phyloP scores from a whole-genome alignment of 2,329 filamentous ascomycete species.

The Neofusicoccum cordaticola region DNA sequence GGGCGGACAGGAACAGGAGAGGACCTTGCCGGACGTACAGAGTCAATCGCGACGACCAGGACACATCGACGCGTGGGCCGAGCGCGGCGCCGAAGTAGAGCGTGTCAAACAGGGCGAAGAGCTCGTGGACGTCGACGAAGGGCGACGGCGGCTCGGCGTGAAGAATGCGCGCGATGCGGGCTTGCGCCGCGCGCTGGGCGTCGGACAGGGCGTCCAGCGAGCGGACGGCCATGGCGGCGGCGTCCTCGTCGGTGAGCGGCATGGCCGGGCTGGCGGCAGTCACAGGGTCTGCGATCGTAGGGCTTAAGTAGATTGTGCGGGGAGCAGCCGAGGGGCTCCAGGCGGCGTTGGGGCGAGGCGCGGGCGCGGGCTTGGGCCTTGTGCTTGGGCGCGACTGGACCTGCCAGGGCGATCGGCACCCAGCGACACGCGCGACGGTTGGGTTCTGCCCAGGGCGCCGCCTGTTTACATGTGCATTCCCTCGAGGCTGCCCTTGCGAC shows the following conservation, averaged over 20 bases:
- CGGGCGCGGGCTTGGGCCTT: background rate
- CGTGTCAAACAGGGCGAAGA: conserved; percentile 41
- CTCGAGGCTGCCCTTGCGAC: background rate
- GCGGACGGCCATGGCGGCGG: conserved; percentile 38
- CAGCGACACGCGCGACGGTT: background rate
- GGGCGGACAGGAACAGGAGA: conserved; percentile 1
- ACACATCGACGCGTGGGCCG: conserved; percentile 39
- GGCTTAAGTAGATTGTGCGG: conserved; percentile 13
- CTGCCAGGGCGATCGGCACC: background rate
- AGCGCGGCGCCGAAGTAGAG: conserved; percentile 45
- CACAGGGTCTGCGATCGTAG: background rate
- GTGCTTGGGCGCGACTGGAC: background rate
- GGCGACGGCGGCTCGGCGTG: conserved; percentile 31
- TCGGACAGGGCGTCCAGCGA: conserved; percentile 30
- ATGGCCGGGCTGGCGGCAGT: conserved; percentile 23
- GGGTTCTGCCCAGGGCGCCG: background rate
- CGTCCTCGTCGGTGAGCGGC: conserved; percentile 42
- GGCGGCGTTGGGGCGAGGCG: background rate
- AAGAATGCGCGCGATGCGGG: conserved; percentile 38
- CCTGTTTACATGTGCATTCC: background rate
- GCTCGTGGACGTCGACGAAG: conserved; percentile 41
- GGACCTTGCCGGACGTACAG: conserved; percentile 28
- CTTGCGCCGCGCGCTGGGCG: conserved; percentile 33
- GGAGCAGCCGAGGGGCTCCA: background rate
- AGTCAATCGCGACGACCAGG: conserved; percentile 45